Evolutionary conservation across 768 basidiomycete genomes (phyloP), one percentile per base, ranked within the genome.

Genomic region (Jaapia argillacea): DNA sequence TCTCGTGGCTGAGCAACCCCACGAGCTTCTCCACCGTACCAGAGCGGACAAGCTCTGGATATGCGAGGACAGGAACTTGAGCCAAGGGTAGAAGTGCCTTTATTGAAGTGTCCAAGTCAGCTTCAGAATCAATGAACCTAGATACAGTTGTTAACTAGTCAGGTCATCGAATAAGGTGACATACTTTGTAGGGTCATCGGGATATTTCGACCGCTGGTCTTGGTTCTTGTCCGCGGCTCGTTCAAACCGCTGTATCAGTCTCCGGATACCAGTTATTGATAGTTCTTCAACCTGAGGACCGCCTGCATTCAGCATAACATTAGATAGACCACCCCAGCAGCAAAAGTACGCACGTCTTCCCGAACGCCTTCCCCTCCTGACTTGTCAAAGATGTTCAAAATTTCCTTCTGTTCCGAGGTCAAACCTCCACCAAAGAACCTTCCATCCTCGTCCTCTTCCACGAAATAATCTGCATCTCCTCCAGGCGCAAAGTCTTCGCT

Each of bases 111-210:
- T 98, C 92, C 4, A 99, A 76, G 56, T 96, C 91, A 21, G 90
- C 88, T 69, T 99, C 96, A 1, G 96, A 98, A 59, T 98, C 96
- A 53, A 99, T 97, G 71, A 98, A 99, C 62, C 94, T 98, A 40
- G 18, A 22, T 6, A n/a, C 25, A 22, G 7, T 24, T 35, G n/a
- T 21, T n/a, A n/a, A n/a, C 25, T 28, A 38, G 22, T 46, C 5
- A 50, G 39, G 46, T 40, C 25, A 45, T 46, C 16, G 45, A 45
- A n/a, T n/a, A n/a, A n/a, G n/a, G n/a, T 40, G 4, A 58, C 71
- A 46, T 51, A 93, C 93, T 85, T 96, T 36, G 90, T 75, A 2
- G 93, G 93, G 52, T 97, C 89, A 47, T 87, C 75, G 0, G 89
- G 85, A 59, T 87, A 88, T 61, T 96, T 96, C n/a, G 91, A 93